A percentile compares a stretch with the other conserved stretches of the same genome.
phyloP scores from a whole-genome alignment of 176 grass and related monocot species.

The Pontederia paniculata region DNA sequence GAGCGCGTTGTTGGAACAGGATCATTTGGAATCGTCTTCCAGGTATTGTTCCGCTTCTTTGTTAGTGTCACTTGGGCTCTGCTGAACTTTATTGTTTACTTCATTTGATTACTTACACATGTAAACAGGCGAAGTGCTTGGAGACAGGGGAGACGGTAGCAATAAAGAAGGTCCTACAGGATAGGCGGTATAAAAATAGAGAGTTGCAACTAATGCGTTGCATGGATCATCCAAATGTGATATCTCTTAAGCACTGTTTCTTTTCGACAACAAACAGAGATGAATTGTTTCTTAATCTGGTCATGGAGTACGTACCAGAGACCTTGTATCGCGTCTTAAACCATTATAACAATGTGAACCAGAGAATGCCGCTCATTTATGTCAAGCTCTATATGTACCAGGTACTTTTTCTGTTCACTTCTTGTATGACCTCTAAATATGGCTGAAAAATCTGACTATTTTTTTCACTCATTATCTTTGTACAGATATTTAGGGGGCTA shows the following conservation, averaged over 20 bases:
- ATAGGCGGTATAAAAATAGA: constrained; percentile 85
- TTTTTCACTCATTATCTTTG: background rate
- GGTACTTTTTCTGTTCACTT: constrained; percentile 18
- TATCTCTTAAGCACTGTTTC: constrained; percentile 80
- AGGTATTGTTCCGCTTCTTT: constrained; percentile 12
- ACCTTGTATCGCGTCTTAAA: constrained; percentile 67
- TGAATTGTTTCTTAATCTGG: constrained; percentile 84
- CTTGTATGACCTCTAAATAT: background rate
- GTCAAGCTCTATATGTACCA: constrained; percentile 85
- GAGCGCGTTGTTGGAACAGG: constrained; percentile 59
- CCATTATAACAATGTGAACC: constrained; percentile 86
- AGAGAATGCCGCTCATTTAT: constrained; percentile 84
- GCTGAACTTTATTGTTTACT: background rate
- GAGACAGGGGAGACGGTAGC: constrained; percentile 81
- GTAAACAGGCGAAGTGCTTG: constrained; percentile 70
- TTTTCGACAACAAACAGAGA: constrained; percentile 77
- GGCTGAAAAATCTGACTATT: background rate
- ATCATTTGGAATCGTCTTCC: constrained; percentile 77
- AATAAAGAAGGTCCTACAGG: constrained; percentile 89
- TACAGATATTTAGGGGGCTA: constrained; percentile 82
- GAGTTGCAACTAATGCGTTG: constrained; percentile 77
- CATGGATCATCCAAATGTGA: constrained; percentile 79
- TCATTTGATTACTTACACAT: background rate
- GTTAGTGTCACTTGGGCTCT: background rate
- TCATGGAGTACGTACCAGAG: constrained; percentile 85